Percentiles rank a stretch among this genome's conserved stretches.
These are phyloP conservation scores for Eleusine coracana DNA, from an alignment of 176 grass and related monocot species.

Conservation along the genomic window DNA sequence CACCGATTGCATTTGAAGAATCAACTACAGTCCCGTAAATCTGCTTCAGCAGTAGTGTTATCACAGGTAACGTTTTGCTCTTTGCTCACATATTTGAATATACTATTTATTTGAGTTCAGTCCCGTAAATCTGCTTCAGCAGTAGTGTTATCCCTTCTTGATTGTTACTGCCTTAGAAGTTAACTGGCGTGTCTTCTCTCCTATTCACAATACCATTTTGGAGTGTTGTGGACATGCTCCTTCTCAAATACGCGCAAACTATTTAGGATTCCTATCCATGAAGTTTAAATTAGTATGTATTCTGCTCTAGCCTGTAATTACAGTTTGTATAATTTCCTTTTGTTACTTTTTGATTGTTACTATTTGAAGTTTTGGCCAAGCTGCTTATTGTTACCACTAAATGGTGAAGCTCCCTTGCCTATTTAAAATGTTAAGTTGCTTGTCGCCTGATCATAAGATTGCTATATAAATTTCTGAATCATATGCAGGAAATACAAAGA, in stretches of 20 bases:
- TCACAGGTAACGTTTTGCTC: slow-evolving; percentile 47
- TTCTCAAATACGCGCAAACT: neutral
- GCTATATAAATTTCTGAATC: slow-evolving; percentile 31
- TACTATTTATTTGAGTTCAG: slow-evolving; percentile 20
- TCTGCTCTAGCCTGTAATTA: neutral
- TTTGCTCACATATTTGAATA: slow-evolving; percentile 24
- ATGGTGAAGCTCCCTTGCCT: neutral
- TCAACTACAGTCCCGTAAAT: slow-evolving; percentile 54
- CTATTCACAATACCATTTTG: neutral
- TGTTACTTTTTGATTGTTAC: neutral
- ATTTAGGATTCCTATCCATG: neutral
- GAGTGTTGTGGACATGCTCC: no score
- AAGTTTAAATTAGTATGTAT: neutral
- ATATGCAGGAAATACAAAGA: slow-evolving; percentile 77
- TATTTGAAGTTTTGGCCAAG: neutral
- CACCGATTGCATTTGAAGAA: slow-evolving; percentile 66
- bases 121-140: no score
- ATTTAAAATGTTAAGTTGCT: slow-evolving; percentile 12
- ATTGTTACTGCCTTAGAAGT: neutral
- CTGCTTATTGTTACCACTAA: neutral
- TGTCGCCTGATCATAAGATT: slow-evolving; percentile 13
- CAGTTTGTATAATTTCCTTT: neutral
- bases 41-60: slow-evolving; percentile 41
- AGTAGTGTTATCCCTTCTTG: no score
- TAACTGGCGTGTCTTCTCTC: neutral